Percentiles rank a stretch among this genome's conserved stretches.
phyloP scores from a whole-genome alignment of 768 basidiomycete species.

The Lactarius quietus region DNA sequence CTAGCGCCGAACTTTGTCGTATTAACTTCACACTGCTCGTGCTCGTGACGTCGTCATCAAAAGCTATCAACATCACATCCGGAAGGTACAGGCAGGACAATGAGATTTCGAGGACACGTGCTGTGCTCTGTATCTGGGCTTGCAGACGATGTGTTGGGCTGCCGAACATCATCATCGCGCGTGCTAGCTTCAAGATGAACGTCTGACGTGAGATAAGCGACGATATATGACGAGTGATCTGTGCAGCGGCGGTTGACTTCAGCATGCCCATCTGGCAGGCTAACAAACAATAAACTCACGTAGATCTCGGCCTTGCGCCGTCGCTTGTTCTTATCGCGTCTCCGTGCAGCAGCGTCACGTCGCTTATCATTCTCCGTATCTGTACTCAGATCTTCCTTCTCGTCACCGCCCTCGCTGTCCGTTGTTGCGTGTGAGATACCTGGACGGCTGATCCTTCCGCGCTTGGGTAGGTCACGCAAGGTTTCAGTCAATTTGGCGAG shows the following conservation, averaged over 20 bases:
- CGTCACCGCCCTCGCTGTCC: conserved; percentile 33
- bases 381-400: conserved; percentile 26
- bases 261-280: neutral
- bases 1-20: conserved; percentile 64
- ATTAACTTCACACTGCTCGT: conserved; percentile 81
- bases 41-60: conserved; percentile 75
- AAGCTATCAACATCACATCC: conserved; percentile 74
- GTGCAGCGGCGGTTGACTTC: neutral
- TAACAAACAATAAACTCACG: conserved; percentile 41
- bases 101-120: conserved; percentile 70
- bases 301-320: conserved; percentile 66
- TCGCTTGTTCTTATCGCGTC: conserved; percentile 40
- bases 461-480: conserved; percentile 40
- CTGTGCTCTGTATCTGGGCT: conserved; percentile 76
- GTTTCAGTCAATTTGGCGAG: conserved; percentile 36
- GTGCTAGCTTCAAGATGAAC: conserved; percentile 79
- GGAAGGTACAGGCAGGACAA: conserved; percentile 74
- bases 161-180: conserved; percentile 89
- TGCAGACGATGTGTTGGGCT: conserved; percentile 80
- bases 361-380: conserved; percentile 25
- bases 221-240: conserved; percentile 84
- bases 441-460: conserved; percentile 30
- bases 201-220: conserved; percentile 78
- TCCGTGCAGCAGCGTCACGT: conserved; percentile 33
- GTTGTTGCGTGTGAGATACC: conserved; percentile 28